phyloP scores from a whole-genome alignment of 2,329 filamentous ascomycete species.

The Aspergillus japonicus region DNA sequence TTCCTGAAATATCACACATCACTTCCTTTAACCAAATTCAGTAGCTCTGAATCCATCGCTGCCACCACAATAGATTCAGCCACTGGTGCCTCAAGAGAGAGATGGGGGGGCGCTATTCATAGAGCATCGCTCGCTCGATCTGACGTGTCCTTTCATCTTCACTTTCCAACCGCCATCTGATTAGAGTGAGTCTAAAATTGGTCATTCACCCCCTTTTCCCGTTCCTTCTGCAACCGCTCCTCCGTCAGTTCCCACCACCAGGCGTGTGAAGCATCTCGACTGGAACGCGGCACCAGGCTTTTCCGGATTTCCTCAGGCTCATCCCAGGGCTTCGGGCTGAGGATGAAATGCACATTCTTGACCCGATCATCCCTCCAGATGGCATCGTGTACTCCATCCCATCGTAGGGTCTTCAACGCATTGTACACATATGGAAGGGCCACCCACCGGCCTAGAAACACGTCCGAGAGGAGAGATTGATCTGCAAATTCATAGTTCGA shows the following conservation, averaged over 20 bases:
- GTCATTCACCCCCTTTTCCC: constrained; percentile 15
- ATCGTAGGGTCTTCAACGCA: constrained; percentile 57
- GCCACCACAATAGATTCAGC: not conserved
- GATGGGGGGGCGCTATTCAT: not conserved
- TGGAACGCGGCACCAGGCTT: constrained; percentile 21
- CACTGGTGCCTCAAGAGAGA: not conserved
- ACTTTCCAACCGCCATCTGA: not conserved
- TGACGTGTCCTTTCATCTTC: not conserved
- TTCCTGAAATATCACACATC: no score
- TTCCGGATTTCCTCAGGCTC: constrained; percentile 34
- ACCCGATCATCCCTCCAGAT: constrained; percentile 62
- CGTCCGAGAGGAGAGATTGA: constrained; percentile 54
- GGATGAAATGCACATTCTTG: constrained; percentile 63
- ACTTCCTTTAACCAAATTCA: no score
- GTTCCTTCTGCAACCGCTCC: constrained; percentile 51
- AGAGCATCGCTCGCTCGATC: not conserved
- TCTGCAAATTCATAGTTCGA: constrained; percentile 60
- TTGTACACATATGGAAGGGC: constrained; percentile 62
- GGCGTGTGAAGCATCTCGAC: constrained; percentile 50
- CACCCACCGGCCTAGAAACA: constrained; percentile 57
- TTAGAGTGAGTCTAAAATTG: not conserved
- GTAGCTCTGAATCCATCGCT: no score
- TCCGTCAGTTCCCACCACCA: constrained; percentile 60
- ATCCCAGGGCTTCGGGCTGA: constrained; percentile 64
- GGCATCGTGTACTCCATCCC: constrained; percentile 54